Conservation (phyloP, 2,329 filamentous ascomycete species). For the Cladosporium sp. region DNA sequence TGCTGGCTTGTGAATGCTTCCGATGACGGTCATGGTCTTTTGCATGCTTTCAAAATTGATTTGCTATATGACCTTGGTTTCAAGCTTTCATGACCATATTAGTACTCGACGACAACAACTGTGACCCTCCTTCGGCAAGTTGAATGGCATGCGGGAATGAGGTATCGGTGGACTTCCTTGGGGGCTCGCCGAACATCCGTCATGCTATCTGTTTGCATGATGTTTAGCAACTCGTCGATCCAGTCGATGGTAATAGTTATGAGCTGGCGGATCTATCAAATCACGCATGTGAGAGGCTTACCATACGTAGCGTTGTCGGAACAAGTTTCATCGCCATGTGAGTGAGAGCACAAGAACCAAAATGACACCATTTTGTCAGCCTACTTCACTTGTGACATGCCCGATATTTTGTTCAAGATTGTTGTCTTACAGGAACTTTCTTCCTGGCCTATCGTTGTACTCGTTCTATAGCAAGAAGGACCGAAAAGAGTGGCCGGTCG, state of each 20-base stretch:
- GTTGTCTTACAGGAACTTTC: neutral
- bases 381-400: neutral
- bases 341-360: neutral
- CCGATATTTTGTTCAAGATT: neutral
- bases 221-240: neutral
- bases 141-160: neutral
- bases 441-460: neutral
- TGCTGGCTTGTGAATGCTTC: conserved; percentile 19
- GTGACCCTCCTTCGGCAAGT: neutral
- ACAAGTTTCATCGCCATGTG: neutral
- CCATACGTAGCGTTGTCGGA: neutral
- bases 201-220: neutral
- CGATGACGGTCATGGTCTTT: neutral
- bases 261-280: neutral
- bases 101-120: neutral
- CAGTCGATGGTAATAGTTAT: neutral
- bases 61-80: neutral
- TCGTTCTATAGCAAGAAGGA: neutral
- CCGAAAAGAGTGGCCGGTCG: neutral
- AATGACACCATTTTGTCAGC: neutral
- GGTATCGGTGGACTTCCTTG: neutral
- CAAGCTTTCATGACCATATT: neutral
- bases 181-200: neutral
- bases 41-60: neutral
- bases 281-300: neutral